Evolutionary conservation across 169 alveolate genomes (phyloP), one percentile per base, ranked within the genome.

Genomic region (Cryptosporidium canis): DNA sequence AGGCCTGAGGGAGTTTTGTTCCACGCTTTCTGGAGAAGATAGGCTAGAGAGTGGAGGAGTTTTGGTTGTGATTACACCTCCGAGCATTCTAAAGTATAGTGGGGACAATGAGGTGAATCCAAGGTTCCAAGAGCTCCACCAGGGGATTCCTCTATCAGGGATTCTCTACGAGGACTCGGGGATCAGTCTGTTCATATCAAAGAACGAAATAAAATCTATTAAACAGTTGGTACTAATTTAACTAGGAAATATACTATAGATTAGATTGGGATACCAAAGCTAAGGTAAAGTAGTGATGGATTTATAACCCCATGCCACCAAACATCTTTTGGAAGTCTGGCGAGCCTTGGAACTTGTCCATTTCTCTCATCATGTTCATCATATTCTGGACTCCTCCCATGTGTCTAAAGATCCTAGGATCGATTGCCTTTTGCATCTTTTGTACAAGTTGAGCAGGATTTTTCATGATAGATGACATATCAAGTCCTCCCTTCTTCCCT

Each of bases 321-420:
- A 77, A 77, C 87, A 77, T 58, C 66, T 63, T 77, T 27, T 77
- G 87, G 27, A 77, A 27, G 18, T 77, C 87, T 12, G 87, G 77
- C 55, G 87, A 77, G 24, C 72, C 64, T 33, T 77, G 72, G 37
- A 77, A 39, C 48, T 77, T 77, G 24, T 77, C 93, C 95, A 94
- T 93, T 85, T 97, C 99, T 90, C 96, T 96, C 96, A 97, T 94
- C 94, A 98, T 93, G 48, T 97, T 96, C 94, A 97, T 94, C 90
- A 98, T 67, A 83, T 95, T 96, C 35, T 96, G 97, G 39, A 98
- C 94, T 12, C 99, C 99, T 41, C 99, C 99, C 96, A 98, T 95
- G 83, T 96, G 97, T 72, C 94, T 92, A 56, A 98, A 91, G 92
- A 98, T 92, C 83, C 95, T 94, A 7, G 99, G 99, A 83, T 98